Base-by-base conservation (phyloP, 371 early-diverging fungal species). In the Vairimorpha apis region DNA sequence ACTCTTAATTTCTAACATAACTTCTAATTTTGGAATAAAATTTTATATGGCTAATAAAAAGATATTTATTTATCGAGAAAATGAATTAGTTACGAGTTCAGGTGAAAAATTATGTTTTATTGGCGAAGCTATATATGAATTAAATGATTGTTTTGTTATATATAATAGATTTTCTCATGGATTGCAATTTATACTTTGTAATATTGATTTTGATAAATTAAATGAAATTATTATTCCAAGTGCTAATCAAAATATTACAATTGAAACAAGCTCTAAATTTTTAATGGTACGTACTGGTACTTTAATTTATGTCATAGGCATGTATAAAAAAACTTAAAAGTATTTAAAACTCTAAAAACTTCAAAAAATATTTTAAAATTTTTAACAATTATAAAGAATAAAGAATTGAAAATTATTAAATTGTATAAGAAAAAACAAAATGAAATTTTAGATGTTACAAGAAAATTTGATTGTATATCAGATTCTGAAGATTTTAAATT, bases 121-220 rank as follows among this genome's bases (percentile, higher is more conserved):
- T 23, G 70, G 70, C 43, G 63, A 70, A 14, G 35, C 33, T 18
- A 47, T 70, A 23, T 59, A 51, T 27, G 70, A 60, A 18, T 47
- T 70, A 13, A 21, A 12, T 2, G 38, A 60, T n/a, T n/a, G 23
- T 7, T 29, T 62, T 33, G 29, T 70, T 47, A 51, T 70, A 8
- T 62, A 60, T 14, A 60, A 62, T 45, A 49, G 37, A 37, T 62
- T 23, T 14, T 35, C 38, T n/a, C 12, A 44, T 12, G 60, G 49
- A 18, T 21, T 62, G 7, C 18, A n/a, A 27, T 8, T 56, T 32
- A 41, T 30, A 21, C 21, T 70, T 10, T 16, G 29, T 29, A 35
- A 62, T 27, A 49, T 49, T 30, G 37, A 62, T 10, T 33, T 51
- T n/a, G 30, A 1, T 5, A 45, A 62, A 23, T 21, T 33, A 25